Evolutionary conservation across 495 filamentous ascomycete species (phyloP).

Genomic region (Staphylotrichum tortipilum): DNA sequence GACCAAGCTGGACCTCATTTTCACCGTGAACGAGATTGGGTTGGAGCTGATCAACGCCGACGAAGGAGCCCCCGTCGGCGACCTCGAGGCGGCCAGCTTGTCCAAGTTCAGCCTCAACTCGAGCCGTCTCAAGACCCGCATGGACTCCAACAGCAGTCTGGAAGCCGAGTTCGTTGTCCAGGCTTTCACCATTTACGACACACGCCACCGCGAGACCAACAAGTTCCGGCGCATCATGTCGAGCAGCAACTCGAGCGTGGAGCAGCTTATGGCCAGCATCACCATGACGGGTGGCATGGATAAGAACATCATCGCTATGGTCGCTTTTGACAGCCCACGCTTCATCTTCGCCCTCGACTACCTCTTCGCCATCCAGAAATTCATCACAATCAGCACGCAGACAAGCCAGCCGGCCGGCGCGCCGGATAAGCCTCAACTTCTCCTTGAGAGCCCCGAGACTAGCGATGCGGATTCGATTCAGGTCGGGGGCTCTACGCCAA

Average conservation of each 20-base stretch:
- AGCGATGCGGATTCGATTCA: constrained; percentile 48
- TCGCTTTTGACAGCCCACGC: constrained; percentile 92
- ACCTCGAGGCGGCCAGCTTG: constrained; percentile 71
- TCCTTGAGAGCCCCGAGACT: constrained; percentile 49
- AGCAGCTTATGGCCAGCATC: constrained; percentile 96
- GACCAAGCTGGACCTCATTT: constrained; percentile 90
- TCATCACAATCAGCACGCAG: constrained; percentile 60
- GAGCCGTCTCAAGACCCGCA: constrained; percentile 83
- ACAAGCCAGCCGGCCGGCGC: constrained; percentile 49
- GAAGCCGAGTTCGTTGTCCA: constrained; percentile 92
- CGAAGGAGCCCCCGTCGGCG: constrained; percentile 63
- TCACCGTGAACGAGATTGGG: constrained; percentile 78
- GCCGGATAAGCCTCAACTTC: constrained; percentile 44
- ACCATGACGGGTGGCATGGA: constrained; percentile 84
- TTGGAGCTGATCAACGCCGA: constrained; percentile 77
- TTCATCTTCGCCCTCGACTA: constrained; percentile 95
- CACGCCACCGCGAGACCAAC: constrained; percentile 73
- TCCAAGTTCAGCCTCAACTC: constrained; percentile 91
- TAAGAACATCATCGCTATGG: constrained; percentile 74
- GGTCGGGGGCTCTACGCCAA: constrained; percentile 25
- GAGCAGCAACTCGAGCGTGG: constrained; percentile 81
- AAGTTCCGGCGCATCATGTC: constrained; percentile 99
- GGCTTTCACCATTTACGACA: constrained; percentile 91
- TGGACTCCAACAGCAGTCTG: constrained; percentile 84
- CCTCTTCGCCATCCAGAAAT: constrained; percentile 78